These are phyloP conservation scores for Colletotrichum zoysiae DNA, from an alignment of 2,329 filamentous ascomycete species.

Conservation along the genomic window DNA sequence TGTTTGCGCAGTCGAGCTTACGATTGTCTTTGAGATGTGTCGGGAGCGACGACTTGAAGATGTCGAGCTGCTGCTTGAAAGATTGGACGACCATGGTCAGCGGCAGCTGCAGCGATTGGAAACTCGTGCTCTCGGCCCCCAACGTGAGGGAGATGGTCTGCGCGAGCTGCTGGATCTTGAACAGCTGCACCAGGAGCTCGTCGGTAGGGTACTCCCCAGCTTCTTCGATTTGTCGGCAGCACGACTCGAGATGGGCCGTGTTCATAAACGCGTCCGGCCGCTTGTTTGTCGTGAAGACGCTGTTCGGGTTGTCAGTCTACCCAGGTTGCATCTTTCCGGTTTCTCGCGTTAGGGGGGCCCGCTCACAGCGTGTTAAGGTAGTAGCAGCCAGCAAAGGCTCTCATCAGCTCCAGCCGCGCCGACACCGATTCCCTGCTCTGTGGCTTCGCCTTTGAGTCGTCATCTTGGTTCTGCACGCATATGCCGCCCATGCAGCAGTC, in stretches of 20 bases:
- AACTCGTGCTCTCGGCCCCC: slow-evolving; percentile 45
- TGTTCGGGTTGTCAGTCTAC: slow-evolving; percentile 38
- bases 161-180: slow-evolving; percentile 61
- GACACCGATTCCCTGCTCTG: slow-evolving; percentile 45
- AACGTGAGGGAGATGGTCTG: slow-evolving; percentile 61
- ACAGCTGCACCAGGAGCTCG: slow-evolving; percentile 58
- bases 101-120: slow-evolving; percentile 54
- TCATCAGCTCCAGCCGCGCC: slow-evolving; percentile 56
- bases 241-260: slow-evolving; percentile 58
- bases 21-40: slow-evolving; percentile 51
- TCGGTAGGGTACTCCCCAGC: slow-evolving; percentile 59
- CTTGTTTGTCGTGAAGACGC: slow-evolving; percentile 61
- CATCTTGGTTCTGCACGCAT: slow-evolving; percentile 12
- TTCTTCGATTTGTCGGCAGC: slow-evolving; percentile 57
- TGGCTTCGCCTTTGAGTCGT: slow-evolving; percentile 6
- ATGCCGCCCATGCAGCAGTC: slow-evolving; percentile 22
- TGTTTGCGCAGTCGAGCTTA: slow-evolving; percentile 43
- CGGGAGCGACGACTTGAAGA: slow-evolving; percentile 54
- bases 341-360: no score
- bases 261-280: slow-evolving; percentile 63
- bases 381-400: slow-evolving; percentile 63
- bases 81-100: slow-evolving; percentile 57
- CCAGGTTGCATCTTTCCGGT: not conserved
- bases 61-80: slow-evolving; percentile 59
- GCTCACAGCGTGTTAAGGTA: slow-evolving; percentile 63